Percentiles rank a stretch among this genome's conserved stretches.
Evolutionary conservation across 2,329 filamentous ascomycete genomes (phyloP).

Genomic region (Fusarium dimerum): DNA sequence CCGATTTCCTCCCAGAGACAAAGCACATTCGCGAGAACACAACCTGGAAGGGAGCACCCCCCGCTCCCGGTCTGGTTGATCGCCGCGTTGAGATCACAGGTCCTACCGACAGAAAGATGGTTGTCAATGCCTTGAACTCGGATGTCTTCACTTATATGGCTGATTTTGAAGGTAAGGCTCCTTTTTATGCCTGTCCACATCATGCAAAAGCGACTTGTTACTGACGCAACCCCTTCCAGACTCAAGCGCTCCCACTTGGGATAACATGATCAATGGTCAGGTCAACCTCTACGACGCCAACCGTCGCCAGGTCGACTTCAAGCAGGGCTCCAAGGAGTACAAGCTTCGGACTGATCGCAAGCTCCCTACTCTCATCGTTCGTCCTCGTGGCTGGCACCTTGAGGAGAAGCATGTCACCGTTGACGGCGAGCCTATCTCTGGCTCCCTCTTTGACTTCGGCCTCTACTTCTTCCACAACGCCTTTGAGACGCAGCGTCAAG

Average conservation of each 20-base stretch:
- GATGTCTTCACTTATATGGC: slow-evolving; percentile 99
- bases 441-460: slow-evolving; percentile 92
- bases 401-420: slow-evolving; percentile 98
- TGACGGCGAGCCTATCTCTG: slow-evolving; percentile 92
- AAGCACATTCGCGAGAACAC: slow-evolving; percentile 92
- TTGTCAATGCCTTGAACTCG: slow-evolving; percentile 94
- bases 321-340: slow-evolving; percentile 93
- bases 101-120: slow-evolving; percentile 98
- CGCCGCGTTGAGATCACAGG: slow-evolving; percentile 96
- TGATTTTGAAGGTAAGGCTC: slow-evolving; percentile 83
- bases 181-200: background rate
- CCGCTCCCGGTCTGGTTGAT: slow-evolving; percentile 90
- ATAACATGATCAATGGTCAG: slow-evolving; percentile 99
- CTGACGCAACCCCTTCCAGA: slow-evolving; percentile 53
- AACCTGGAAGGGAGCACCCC: slow-evolving; percentile 89
- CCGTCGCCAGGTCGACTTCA: slow-evolving; percentile 92
- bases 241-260: slow-evolving; percentile 94
- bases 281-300: slow-evolving; percentile 97
- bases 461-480: slow-evolving; percentile 99
- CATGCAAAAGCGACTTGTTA: background rate
- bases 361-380: slow-evolving; percentile 86
- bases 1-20: slow-evolving; percentile 95
- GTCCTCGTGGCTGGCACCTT: slow-evolving; percentile 95
- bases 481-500: slow-evolving; percentile 78
- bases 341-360: slow-evolving; percentile 90